Percentiles rank a stretch among this genome's conserved stretches.
phyloP scores from a whole-genome alignment of 495 filamentous ascomycete genomes.

The Tuber calosporum region DNA sequence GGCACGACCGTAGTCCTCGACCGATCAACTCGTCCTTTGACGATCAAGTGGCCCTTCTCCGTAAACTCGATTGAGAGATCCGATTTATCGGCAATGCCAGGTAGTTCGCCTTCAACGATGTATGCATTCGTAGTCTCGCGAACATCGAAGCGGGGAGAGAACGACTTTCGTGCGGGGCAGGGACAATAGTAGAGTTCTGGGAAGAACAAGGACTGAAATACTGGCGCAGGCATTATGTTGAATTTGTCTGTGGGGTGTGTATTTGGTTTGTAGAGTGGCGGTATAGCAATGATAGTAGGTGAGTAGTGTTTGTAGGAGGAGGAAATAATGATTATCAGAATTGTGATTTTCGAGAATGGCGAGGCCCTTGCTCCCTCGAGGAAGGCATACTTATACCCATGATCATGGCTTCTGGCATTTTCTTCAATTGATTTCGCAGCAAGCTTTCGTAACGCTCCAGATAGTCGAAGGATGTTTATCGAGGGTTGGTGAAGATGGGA shows the following conservation, averaged over 20 bases:
- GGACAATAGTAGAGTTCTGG: slow-evolving; percentile 11
- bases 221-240: slow-evolving; percentile 22
- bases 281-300: not conserved
- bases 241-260: not conserved
- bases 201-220: slow-evolving; percentile 8
- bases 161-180: slow-evolving; percentile 43
- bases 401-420: slow-evolving; percentile 18
- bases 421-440: slow-evolving; percentile 13
- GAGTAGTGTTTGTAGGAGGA: not conserved
- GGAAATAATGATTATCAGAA: slow-evolving; percentile 3
- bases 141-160: slow-evolving; percentile 74
- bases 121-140: slow-evolving; percentile 61
- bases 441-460: slow-evolving; percentile 9
- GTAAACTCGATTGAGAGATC: slow-evolving; percentile 79
- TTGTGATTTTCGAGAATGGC: slow-evolving; percentile 20
- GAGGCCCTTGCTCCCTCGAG: not conserved
- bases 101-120: slow-evolving; percentile 80
- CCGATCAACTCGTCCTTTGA: slow-evolving; percentile 63
- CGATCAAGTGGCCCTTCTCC: slow-evolving; percentile 64
- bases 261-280: slow-evolving; percentile 7
- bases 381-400: slow-evolving; percentile 8
- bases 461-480: slow-evolving; percentile 7
- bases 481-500: slow-evolving; percentile 21
- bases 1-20: slow-evolving; percentile 42
- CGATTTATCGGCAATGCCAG: slow-evolving; percentile 61